Percentiles rank a stretch among this genome's conserved stretches.
Evolutionary conservation across 345 rosid species (phyloP).

Genomic region (Melaleuca quinquenervia): DNA sequence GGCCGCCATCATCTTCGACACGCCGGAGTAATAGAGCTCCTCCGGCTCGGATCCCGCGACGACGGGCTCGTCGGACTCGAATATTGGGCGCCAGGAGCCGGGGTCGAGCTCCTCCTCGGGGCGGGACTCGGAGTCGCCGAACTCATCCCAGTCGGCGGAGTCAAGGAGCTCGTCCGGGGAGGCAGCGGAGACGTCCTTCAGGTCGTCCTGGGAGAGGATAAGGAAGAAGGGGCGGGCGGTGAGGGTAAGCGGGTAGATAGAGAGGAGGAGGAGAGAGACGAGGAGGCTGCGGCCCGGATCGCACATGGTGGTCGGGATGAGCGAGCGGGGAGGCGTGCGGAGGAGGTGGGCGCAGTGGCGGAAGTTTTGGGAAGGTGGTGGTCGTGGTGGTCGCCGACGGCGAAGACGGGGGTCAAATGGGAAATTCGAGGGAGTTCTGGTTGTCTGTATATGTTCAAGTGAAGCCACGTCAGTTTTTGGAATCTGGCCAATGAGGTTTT

Average conservation of each 20-base stretch:
- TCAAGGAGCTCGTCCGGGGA: conserved; percentile 25
- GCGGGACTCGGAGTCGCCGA: conserved; percentile 56
- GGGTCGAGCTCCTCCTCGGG: conserved; percentile 80
- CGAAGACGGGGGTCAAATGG: background rate
- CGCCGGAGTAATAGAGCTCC: conserved; percentile 39
- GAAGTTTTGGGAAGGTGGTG: background rate
- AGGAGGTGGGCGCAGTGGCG: background rate
- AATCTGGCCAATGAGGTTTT: background rate
- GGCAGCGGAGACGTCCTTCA: conserved; percentile 39
- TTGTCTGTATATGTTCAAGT: background rate
- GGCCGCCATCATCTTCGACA: conserved; percentile 45
- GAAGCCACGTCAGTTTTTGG: background rate
- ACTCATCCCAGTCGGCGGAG: conserved; percentile 65
- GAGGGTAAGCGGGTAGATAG: conserved; percentile 20
- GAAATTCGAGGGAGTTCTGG: background rate
- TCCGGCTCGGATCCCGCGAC: conserved; percentile 9
- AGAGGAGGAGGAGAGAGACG: conserved; percentile 8
- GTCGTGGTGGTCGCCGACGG: background rate
- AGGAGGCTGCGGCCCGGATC: background rate
- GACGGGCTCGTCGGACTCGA: conserved; percentile 53
- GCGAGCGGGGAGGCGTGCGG: background rate
- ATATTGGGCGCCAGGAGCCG: conserved; percentile 87
- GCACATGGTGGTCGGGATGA: background rate
- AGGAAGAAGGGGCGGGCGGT: conserved; percentile 63
- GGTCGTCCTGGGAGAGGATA: conserved; percentile 76